Base-by-base conservation (phyloP, 2,329 filamentous ascomycete species). In the Arthrobotrys conoides region DNA sequence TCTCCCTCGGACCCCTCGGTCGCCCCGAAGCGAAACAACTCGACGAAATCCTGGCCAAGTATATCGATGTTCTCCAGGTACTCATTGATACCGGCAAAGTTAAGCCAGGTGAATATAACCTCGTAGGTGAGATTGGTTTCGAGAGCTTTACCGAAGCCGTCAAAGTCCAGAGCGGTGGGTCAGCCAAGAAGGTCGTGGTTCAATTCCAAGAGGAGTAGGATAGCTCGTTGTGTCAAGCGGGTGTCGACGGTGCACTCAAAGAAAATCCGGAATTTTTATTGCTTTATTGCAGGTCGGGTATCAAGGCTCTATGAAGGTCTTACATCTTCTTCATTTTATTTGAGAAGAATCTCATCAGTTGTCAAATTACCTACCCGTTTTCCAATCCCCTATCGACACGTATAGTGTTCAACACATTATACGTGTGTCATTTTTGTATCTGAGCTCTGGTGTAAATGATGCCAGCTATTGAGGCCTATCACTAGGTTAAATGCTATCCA, bases 141-240 rank as follows among this genome's bases (percentile, higher is more conserved):
- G 68, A 72, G 20, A 57, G 24, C 18, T 78, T 68, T 27, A 72
- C 41, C 24, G 68, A 72, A 38, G 75, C 27, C 16, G 38, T 69
- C 55, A 51, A 69, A 18, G 33, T 69, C 44, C 63, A 63, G 14
- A 68, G 38, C 33, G 16, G 18, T 20, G 59, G 59, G 14, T 38
- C 61, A 0, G 68, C 51, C 2, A 78, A 78, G 68, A 78, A 78
- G 46, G 48, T 78, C 18, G 63, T 78, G 16, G 68, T 66, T 33
- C 68, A 78, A 36, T 44, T 78, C n/a, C 75, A 78, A 36, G 63
- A 72, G 36, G 73, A 77, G 48, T 77, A 67, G 30, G 22, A 36
- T 27, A 36, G 53, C 49, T 41, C 8, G 44, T 20, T 46, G 8
- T 20, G 16, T 20, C n/a, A 20, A 46, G n/a, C 5, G n/a, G 18